Base-by-base conservation (phyloP, 345 rosid species). In the Jatropha curcas region DNA sequence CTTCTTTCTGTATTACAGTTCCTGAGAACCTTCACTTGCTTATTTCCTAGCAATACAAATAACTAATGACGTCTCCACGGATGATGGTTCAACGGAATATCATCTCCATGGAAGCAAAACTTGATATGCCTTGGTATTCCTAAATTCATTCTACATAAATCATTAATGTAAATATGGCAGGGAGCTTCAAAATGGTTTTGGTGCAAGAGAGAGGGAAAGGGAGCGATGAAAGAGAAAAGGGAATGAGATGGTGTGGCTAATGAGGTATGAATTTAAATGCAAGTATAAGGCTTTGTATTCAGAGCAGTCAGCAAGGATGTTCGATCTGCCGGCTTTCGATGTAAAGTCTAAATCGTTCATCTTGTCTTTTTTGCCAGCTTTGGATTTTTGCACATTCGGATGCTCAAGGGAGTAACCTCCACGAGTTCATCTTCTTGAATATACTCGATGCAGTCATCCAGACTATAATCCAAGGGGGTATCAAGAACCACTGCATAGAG, bases 391-490 rank as follows among this genome's bases (percentile, higher is more conserved):
- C 96, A 91, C 96, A 88, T 92, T 65, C 98, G 71, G 82, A 95
- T 84, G 76, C 92, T 85, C 2, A 5, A 64, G n/a, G 98, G 96
- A 19, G 98, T 92, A n/a, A 91, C 93, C 86, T 92, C 99, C 80
- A 95, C 99, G 65, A 95, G 79, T 60, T 95, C 99, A 76, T 95
- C 99, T 82, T 95, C 99, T 82, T 88, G 94, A 75, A 95, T 92
- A 76, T 95, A 92, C 78, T 95, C 98, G 3, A 95, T 95, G 88
- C 94, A 95, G 81, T 92, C 98, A 7, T 94, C 97, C 43, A 92
- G 84, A 84, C 98, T 92, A 77, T 92, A 95, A n/a, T 83, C 88
- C 86, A 90, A 74, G 7, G 96, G 87, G 17, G 96, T 89, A 75
- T 95, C 99, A 60, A 92, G 94, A 65, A 92, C 92, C 82, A 92